Evolutionary conservation across 768 basidiomycete genomes (phyloP), one percentile per base, ranked within the genome.

Genomic region (Phylloporus sp.): DNA sequence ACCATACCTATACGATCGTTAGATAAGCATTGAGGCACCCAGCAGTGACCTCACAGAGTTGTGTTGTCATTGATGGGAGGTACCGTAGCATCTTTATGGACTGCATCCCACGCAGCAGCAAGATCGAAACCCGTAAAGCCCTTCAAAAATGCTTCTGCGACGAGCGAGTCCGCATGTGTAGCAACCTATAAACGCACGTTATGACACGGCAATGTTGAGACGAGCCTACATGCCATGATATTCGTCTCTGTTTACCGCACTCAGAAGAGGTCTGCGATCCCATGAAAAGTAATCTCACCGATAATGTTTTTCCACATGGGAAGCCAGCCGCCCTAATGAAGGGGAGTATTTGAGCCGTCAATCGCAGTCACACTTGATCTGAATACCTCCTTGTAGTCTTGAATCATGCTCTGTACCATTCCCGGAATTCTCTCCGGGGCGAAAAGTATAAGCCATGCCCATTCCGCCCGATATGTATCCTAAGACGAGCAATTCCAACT

Each of bases 271-370:
- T 24, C 13, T 5, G 2, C 13, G 8, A 2, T 36, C n/a, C 3
- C 18, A 26, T 41, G 12, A 26, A 10, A 12, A 39, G 18, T n/a
- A 23, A 26, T 56, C 72, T 54, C 42, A 80, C 82, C 82, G 23
- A 86, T 80, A 13, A 91, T 78, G 54, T 91, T 91, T 70, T 91
- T 91, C 90, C 90, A 92, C 88, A 91, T 91, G 0, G 90, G 90
- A 32, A 92, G 70, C 87, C 89, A 89, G 4, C 90, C 90, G 15
- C 86, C 80, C 82, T 76, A 57, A 8, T 31, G 40, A 23, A 15
- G 3, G 40, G 47, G 15, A 6, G 9, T 15, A 6, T 28, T 49
- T 55, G 6, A 53, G 47, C 32, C 40, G 42, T 6, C n/a, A 2
- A 44, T 32, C 34, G 6, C 2, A 31, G 16, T 2, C 7, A 16